Evolutionary conservation across 2,329 filamentous ascomycete species (phyloP).

Genomic region (Gaeumannomyces tritici): DNA sequence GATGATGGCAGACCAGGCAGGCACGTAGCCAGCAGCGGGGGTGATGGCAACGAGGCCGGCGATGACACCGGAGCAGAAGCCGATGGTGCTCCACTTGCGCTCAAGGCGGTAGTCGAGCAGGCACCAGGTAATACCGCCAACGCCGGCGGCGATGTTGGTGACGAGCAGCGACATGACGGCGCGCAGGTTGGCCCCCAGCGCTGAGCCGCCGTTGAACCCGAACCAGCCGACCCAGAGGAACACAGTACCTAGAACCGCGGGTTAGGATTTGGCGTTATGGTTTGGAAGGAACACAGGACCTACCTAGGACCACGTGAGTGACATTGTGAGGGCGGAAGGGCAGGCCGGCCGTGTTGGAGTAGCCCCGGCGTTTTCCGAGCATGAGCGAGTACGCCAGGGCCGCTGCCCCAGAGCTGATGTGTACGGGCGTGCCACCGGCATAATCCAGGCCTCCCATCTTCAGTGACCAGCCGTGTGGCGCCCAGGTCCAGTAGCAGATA

Average conservation of each 20-base stretch:
- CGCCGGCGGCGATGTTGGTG: slow-evolving; percentile 75
- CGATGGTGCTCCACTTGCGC: slow-evolving; percentile 85
- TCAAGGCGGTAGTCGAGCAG: slow-evolving; percentile 82
- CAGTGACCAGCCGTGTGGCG: slow-evolving; percentile 69
- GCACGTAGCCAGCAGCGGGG: slow-evolving; percentile 69
- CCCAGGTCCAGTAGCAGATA: slow-evolving; percentile 95
- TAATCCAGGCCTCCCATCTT: slow-evolving; percentile 58
- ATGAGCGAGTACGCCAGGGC: slow-evolving; percentile 87
- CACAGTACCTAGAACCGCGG: slow-evolving; percentile 83
- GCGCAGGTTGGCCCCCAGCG: slow-evolving; percentile 70
- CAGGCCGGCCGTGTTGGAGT: slow-evolving; percentile 69
- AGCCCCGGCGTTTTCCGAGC: slow-evolving; percentile 75
- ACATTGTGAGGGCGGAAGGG: slow-evolving; percentile 92
- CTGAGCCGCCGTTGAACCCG: slow-evolving; percentile 85
- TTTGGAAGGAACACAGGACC: slow-evolving; percentile 90
- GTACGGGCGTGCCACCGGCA: slow-evolving; percentile 82
- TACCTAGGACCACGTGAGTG: slow-evolving; percentile 84
- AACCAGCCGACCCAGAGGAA: slow-evolving; percentile 97
- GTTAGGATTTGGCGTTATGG: no score
- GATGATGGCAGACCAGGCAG: slow-evolving; percentile 50
- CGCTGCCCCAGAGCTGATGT: slow-evolving; percentile 74
- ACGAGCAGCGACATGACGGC: slow-evolving; percentile 81
- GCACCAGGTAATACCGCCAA: slow-evolving; percentile 84
- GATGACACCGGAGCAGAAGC: slow-evolving; percentile 86
- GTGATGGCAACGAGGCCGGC: slow-evolving; percentile 83